These are phyloP conservation scores for Isabelozyma rhagii DNA, from an alignment of 805 yeast species.

Conservation along the genomic window DNA sequence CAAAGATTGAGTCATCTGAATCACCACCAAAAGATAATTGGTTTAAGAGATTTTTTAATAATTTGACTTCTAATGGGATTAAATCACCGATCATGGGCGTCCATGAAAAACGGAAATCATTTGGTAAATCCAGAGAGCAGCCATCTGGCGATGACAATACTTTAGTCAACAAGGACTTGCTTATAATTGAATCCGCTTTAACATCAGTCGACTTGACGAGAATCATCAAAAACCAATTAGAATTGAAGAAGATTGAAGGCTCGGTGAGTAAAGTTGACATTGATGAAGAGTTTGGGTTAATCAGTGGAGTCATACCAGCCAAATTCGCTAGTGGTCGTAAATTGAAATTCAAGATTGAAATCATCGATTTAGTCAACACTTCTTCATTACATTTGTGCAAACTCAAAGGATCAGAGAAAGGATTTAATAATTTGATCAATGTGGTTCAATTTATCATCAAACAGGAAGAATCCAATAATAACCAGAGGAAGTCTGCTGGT, in stretches of 20 bases:
- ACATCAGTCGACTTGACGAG: slow-evolving; percentile 27
- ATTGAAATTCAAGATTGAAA: slow-evolving; percentile 43
- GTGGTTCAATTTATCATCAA: slow-evolving; percentile 45
- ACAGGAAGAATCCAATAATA: slow-evolving; percentile 33
- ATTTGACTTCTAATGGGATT: slow-evolving; percentile 9
- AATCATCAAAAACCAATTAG: slow-evolving; percentile 38
- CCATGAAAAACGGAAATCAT: background rate
- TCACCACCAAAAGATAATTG: slow-evolving; percentile 25
- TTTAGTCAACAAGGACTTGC: background rate
- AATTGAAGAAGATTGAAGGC: slow-evolving; percentile 49
- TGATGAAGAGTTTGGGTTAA: slow-evolving; percentile 41
- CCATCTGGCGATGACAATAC: background rate
- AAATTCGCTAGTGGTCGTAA: slow-evolving; percentile 47
- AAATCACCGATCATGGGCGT: background rate
- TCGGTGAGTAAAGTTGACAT: slow-evolving; percentile 40
- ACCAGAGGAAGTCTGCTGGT: background rate
- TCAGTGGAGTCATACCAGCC: slow-evolving; percentile 48
- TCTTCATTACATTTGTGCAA: slow-evolving; percentile 41
- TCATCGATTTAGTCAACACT: slow-evolving; percentile 33
- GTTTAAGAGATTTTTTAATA: slow-evolving; percentile 37
- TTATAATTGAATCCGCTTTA: slow-evolving; percentile 29
- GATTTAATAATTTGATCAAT: slow-evolving; percentile 40
- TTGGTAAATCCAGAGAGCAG: background rate
- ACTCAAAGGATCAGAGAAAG: slow-evolving; percentile 44
- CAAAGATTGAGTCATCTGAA: background rate